Conservation (phyloP, 1,284 basidiomycete genomes). For the Testicularia cyperi region DNA sequence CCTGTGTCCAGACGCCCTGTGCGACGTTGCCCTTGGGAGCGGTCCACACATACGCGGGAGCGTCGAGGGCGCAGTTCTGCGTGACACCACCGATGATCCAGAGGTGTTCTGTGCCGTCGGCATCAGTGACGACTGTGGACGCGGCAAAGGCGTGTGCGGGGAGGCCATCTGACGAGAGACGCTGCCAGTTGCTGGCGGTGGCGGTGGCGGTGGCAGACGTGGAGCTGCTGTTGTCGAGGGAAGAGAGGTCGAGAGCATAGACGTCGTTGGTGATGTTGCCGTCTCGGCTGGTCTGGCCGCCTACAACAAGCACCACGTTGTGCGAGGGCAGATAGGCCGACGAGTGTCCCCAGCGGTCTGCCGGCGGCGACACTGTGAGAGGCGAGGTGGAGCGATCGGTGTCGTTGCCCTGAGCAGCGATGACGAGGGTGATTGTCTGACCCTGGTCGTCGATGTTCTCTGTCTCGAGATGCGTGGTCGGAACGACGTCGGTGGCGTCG, state of each 20-base stretch:
- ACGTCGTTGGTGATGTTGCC: conserved; percentile 44
- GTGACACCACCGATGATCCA: conserved; percentile 55
- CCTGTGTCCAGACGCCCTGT: conserved; percentile 14
- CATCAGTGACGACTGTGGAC: conserved; percentile 7
- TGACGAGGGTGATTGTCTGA: conserved; percentile 18
- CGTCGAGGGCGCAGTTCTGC: conserved; percentile 38
- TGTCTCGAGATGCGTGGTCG: too few species aligned
- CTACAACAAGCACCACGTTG: conserved; percentile 46
- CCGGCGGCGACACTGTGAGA: conserved; percentile 10
- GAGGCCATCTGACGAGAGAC: conserved; percentile 20
- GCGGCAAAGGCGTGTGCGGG: conserved; percentile 46
- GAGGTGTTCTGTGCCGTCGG: conserved; percentile 12
- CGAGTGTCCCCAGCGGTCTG: conserved; percentile 25
- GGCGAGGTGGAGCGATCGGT: too few species aligned
- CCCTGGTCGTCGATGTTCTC: background rate
- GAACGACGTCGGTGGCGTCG: too few species aligned
- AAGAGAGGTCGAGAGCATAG: conserved; percentile 40
- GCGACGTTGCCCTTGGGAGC: conserved; percentile 16
- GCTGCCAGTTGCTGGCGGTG: conserved; percentile 4
- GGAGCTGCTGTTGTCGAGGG: conserved; percentile 3
- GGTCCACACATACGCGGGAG: conserved; percentile 33
- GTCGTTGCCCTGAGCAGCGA: conserved; percentile 10
- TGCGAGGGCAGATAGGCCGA: conserved; percentile 20
- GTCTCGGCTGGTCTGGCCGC: conserved; percentile 46
- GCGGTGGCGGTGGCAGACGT: conserved; percentile 11